Evolutionary conservation across 1,139 yeast species (phyloP).

Genomic region (Candida neerlandica): DNA sequence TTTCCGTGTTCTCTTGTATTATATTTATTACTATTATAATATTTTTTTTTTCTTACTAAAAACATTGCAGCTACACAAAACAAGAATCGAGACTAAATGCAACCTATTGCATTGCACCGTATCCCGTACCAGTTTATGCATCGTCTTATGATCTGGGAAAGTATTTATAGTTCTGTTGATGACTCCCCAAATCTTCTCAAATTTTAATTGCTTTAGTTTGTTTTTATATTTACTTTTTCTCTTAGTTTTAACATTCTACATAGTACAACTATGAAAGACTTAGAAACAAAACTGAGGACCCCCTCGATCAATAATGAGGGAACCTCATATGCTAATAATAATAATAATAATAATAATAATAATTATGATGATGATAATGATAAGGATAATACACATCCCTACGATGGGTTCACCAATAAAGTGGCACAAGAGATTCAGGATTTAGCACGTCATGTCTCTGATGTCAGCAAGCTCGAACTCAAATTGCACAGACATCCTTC

Average conservation of each 20-base stretch:
- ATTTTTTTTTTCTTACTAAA: not conserved
- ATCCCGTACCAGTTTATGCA: not conserved
- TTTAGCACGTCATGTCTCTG: conserved; percentile 10
- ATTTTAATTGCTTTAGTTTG: not conserved
- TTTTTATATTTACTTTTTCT: not conserved
- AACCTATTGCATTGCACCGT: not conserved
- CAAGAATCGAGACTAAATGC: not conserved
- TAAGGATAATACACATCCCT: conserved; percentile 1
- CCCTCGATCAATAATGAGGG: not conserved
- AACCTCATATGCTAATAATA: not conserved
- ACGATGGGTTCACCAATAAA: conserved; percentile 5
- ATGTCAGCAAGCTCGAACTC: conserved; percentile 1
- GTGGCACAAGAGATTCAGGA: conserved; percentile 9
- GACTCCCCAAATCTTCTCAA: not conserved
- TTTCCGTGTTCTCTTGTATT: too few relatives aligned
- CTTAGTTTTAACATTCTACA: not conserved
- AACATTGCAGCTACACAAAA: not conserved
- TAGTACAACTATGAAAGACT: not conserved
- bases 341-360: too few relatives aligned
- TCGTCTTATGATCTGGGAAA: not conserved
- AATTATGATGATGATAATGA: too few relatives aligned
- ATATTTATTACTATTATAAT: not conserved
- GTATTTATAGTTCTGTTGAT: not conserved
- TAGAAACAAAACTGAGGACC: not conserved
- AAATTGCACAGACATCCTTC: conserved; percentile 28